phyloP scores from a whole-genome alignment of 2,329 filamentous ascomycete species.

The Trichoderma sp. region DNA sequence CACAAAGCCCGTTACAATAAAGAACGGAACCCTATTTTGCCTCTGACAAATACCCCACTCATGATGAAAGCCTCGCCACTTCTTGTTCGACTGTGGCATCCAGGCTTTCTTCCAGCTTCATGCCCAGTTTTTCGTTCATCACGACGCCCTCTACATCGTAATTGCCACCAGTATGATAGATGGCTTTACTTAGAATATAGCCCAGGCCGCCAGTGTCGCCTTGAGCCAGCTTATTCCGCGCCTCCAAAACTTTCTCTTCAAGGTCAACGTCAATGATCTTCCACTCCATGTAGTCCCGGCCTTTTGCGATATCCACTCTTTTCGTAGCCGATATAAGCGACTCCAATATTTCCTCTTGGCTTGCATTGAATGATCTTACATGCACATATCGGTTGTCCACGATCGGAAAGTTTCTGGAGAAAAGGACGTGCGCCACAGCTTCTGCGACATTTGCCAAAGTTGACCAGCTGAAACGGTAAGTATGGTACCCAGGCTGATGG shows the following conservation, averaged over 20 bases:
- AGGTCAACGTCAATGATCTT: neutral
- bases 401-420: neutral
- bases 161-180: slow-evolving; percentile 6
- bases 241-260: slow-evolving; percentile 6
- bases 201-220: neutral
- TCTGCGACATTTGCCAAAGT: neutral
- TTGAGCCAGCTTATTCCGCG: slow-evolving; percentile 2
- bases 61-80: neutral
- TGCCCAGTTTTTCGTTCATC: slow-evolving; percentile 10
- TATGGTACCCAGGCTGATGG: neutral
- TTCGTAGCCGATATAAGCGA: neutral
- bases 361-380: slow-evolving; percentile 15
- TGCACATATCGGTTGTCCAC: slow-evolving; percentile 6
- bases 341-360: slow-evolving; percentile 13
- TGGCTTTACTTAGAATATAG: slow-evolving; percentile 2
- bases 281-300: neutral
- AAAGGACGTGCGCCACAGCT: neutral
- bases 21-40: neutral
- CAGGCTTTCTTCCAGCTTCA: neutral
- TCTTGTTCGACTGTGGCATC: neutral
- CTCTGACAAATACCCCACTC: neutral
- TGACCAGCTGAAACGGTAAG: slow-evolving; percentile 2
- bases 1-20: neutral
- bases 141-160: slow-evolving; percentile 6
- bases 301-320: neutral